Evolutionary conservation across 768 basidiomycete species (phyloP).

Genomic region (Phanerodontia chrysosporium): DNA sequence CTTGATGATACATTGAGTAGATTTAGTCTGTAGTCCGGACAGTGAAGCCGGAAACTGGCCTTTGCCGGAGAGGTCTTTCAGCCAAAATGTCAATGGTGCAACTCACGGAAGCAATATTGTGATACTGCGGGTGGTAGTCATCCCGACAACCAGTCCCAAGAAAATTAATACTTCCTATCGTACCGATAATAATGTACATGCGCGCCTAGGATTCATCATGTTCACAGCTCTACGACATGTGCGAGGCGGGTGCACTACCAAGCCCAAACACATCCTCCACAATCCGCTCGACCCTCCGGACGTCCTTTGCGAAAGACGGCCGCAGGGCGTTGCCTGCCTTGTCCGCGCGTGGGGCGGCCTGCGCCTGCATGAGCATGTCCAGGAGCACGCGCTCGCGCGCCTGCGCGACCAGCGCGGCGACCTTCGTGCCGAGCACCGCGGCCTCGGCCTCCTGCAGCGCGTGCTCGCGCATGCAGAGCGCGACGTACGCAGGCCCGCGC

Average conservation of each 20-base stretch:
- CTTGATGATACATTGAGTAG: too few relatives aligned
- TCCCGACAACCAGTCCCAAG: too few relatives aligned
- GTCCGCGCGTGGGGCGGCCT: background rate
- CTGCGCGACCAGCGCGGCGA: slow-evolving; percentile 4
- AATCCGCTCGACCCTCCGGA: background rate
- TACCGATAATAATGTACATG: background rate
- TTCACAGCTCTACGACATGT: background rate
- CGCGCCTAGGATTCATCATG: background rate
- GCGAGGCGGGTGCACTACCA: background rate
- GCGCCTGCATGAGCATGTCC: slow-evolving; percentile 4
- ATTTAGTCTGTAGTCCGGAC: too few relatives aligned
- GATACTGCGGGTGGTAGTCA: too few relatives aligned
- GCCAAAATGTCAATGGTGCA: too few relatives aligned
- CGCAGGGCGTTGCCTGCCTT: background rate
- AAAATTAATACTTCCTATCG: too few relatives aligned
- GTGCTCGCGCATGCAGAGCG: slow-evolving; percentile 4
- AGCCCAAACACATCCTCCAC: background rate
- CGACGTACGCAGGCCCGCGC: slow-evolving; percentile 7
- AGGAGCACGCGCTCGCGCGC: slow-evolving; percentile 7
- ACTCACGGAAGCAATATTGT: too few relatives aligned
- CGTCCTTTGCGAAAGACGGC: background rate
- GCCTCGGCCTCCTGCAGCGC: slow-evolving; percentile 7
- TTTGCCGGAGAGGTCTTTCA: too few relatives aligned
- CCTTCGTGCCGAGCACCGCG: slow-evolving; percentile 3
- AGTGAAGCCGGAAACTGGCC: too few relatives aligned